Conservation (phyloP, 1,284 basidiomycete genomes). For the Blastosporella zonata region DNA sequence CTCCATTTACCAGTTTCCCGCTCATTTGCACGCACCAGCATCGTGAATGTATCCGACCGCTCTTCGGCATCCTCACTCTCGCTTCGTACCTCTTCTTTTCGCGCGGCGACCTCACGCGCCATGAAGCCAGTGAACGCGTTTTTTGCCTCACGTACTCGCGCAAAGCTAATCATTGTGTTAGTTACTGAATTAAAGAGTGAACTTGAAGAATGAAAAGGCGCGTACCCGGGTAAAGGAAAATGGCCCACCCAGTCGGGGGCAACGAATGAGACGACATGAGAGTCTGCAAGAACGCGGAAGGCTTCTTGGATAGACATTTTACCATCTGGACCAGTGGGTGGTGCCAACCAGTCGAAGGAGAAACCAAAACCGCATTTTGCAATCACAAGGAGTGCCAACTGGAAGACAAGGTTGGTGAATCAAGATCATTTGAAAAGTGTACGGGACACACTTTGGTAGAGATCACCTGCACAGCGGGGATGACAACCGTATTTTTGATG, state of each 20-base stretch:
- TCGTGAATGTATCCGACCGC: constrained; percentile 42
- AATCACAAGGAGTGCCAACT: constrained; percentile 44
- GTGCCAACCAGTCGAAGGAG: constrained; percentile 42
- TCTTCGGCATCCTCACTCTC: constrained; percentile 14
- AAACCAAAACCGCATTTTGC: constrained; percentile 51
- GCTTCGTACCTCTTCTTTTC: constrained; percentile 31
- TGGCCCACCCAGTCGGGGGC: constrained; percentile 40
- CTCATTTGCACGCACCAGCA: constrained; percentile 49
- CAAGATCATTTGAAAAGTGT: no score
- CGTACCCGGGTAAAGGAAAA: constrained; percentile 42
- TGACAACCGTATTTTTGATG: constrained; percentile 30
- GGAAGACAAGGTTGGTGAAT: background rate
- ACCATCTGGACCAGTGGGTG: constrained; percentile 32
- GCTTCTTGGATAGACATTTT: constrained; percentile 44
- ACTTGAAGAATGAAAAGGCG: background rate
- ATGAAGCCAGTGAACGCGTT: constrained; percentile 37
- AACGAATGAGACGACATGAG: constrained; percentile 24
- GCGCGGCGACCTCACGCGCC: constrained; percentile 34
- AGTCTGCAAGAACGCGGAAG: constrained; percentile 35
- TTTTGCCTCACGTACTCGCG: constrained; percentile 25
- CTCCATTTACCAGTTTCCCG: constrained; percentile 40
- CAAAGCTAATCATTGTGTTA: no score
- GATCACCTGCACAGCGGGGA: constrained; percentile 35
- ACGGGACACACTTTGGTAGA: constrained; percentile 40
- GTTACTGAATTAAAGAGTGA: background rate